Conservation (phyloP, 257 asterid species). For the Nicotiana attenuata region DNA sequence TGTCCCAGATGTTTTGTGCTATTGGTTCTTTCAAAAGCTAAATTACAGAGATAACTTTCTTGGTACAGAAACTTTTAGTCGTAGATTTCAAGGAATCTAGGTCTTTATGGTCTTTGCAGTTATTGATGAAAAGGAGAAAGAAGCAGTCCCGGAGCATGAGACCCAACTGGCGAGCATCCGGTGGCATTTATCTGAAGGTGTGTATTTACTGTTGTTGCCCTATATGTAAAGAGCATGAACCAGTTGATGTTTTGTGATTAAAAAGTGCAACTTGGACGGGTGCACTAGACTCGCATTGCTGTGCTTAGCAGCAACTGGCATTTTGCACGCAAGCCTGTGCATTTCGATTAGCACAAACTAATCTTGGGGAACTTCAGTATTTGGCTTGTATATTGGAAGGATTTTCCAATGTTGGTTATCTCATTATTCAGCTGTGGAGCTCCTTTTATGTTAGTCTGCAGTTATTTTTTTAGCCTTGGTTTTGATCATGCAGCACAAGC, state of each 20-base stretch:
- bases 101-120: conserved; percentile 50
- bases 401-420: background rate
- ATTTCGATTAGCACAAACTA: background rate
- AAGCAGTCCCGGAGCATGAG: conserved; percentile 70
- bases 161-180: conserved; percentile 83
- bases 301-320: background rate
- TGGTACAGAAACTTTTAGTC: conserved; percentile 18
- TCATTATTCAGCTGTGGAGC: background rate
- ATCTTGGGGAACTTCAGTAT: background rate
- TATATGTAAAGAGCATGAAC: background rate
- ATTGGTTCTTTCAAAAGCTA: background rate
- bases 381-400: background rate
- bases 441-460: background rate
- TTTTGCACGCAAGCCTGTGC: background rate
- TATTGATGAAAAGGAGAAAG: conserved; percentile 84
- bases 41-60: conserved; percentile 13
- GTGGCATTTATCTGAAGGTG: conserved; percentile 96
- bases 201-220: background rate
- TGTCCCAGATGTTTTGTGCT: background rate
- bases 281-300: background rate
- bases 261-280: background rate
- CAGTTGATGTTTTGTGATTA: background rate
- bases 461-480: background rate
- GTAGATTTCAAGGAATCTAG: conserved; percentile 13
- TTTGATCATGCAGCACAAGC: background rate